phyloP scores from a whole-genome alignment of 768 basidiomycete species.

The Amylocystis lapponica region DNA sequence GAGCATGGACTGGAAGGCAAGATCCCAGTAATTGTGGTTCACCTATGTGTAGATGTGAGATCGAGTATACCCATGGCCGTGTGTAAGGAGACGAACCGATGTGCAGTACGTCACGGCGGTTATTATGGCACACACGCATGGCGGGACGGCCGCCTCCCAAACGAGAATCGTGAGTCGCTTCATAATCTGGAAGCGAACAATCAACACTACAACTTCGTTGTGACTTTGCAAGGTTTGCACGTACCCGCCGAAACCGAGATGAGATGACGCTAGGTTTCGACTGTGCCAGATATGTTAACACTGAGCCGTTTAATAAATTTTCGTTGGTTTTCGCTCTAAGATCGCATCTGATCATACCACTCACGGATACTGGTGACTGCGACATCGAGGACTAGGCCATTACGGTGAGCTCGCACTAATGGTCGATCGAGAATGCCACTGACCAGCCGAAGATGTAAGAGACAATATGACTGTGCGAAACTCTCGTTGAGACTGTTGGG shows the following conservation, averaged over 20 bases:
- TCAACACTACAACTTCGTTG: not conserved
- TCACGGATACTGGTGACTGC: constrained; percentile 14
- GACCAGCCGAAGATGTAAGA: constrained; percentile 12
- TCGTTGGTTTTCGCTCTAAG: too few relatives aligned
- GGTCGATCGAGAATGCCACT: not conserved
- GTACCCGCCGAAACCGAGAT: constrained; percentile 14
- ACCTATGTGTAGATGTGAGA: not conserved
- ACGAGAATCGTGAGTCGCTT: constrained; percentile 15
- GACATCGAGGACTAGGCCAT: constrained; percentile 15
- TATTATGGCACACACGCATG: constrained; percentile 20
- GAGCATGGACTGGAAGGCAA: constrained; percentile 21
- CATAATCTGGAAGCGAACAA: constrained; percentile 7
- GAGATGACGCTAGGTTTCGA: constrained; percentile 16
- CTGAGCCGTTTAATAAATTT: too few relatives aligned
- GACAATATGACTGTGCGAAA: constrained; percentile 15
- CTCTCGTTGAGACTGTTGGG: too few relatives aligned
- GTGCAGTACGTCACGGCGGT: constrained; percentile 15
- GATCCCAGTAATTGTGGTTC: constrained; percentile 19
- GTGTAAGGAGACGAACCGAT: constrained; percentile 7
- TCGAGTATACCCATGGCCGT: not conserved
- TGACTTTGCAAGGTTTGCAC: not conserved
- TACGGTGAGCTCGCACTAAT: not conserved
- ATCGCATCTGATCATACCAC: not conserved
- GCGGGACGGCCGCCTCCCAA: constrained; percentile 25
- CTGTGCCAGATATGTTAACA: constrained; percentile 13